Evolutionary conservation across 495 filamentous ascomycete genomes (phyloP).

Genomic region (Xylaria bambusicola): DNA sequence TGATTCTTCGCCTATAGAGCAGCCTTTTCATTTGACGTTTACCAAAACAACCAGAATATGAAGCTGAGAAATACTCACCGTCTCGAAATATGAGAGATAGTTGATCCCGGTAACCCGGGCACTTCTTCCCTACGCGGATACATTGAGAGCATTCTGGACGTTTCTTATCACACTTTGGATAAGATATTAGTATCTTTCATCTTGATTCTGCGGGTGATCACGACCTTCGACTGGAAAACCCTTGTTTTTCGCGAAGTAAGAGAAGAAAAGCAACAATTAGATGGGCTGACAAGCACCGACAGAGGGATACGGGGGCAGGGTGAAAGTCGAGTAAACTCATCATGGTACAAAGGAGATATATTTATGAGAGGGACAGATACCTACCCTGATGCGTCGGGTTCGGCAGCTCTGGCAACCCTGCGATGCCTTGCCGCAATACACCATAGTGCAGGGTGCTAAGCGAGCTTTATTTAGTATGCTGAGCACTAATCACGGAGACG

Average conservation of each 20-base stretch:
- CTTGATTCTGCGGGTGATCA: neutral
- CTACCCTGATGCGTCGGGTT: constrained; percentile 66
- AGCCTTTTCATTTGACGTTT: too few species aligned
- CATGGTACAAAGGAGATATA: too few species aligned
- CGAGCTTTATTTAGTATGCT: constrained; percentile 20
- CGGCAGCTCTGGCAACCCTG: constrained; percentile 69
- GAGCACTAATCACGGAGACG: too few species aligned
- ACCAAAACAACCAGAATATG: too few species aligned
- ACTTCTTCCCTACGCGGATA: constrained; percentile 54
- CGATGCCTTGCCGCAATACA: constrained; percentile 73
- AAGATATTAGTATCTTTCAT: constrained; percentile 4
- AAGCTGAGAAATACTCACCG: constrained; percentile 25
- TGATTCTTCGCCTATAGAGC: too few species aligned
- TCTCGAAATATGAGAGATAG: constrained; percentile 72
- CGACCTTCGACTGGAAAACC: too few species aligned
- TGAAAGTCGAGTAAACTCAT: constrained; percentile 17
- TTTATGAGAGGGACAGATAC: constrained; percentile 36
- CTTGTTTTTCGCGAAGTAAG: too few species aligned
- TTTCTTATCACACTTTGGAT: constrained; percentile 63
- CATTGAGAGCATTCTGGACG: constrained; percentile 69
- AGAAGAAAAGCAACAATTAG: neutral
- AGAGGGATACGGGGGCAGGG: constrained; percentile 8
- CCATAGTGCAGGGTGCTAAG: constrained; percentile 51
- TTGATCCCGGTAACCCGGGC: constrained; percentile 71
- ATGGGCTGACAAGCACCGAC: constrained; percentile 4